Evolutionary conservation across 805 yeast species (phyloP).

Genomic region (Candida krabiensis): DNA sequence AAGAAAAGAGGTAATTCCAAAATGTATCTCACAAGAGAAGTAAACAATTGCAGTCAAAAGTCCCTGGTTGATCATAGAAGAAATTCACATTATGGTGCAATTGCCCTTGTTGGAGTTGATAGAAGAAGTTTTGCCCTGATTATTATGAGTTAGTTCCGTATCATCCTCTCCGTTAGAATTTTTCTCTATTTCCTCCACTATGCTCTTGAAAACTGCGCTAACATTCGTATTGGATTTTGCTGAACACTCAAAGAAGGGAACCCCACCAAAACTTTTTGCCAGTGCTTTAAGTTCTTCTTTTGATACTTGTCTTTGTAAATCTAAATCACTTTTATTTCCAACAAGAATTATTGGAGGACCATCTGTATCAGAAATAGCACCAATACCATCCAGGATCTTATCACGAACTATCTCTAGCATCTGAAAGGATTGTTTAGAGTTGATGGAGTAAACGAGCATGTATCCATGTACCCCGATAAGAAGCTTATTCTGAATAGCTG

Average conservation of each 20-base stretch:
- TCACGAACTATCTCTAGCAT: constrained; percentile 75
- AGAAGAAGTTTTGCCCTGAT: constrained; percentile 15
- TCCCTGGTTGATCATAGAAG: no score
- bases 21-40: no score
- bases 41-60: no score
- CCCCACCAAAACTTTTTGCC: constrained; percentile 41
- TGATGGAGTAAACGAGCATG: constrained; percentile 77
- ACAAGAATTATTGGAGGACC: constrained; percentile 48
- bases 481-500: constrained; percentile 75
- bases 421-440: constrained; percentile 75
- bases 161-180: constrained; percentile 10
- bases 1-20: no score
- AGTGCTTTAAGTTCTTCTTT: constrained; percentile 49
- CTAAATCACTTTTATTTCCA: constrained; percentile 56
- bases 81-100: constrained; percentile 3
- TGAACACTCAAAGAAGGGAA: constrained; percentile 48
- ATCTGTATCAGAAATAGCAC: constrained; percentile 43
- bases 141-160: background rate
- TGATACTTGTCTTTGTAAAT: constrained; percentile 55
- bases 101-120: constrained; percentile 21
- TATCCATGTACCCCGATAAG: constrained; percentile 83
- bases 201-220: constrained; percentile 54
- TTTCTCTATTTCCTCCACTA: constrained; percentile 59
- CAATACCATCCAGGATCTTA: constrained; percentile 71
- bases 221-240: constrained; percentile 49